These are phyloP conservation scores for Aspergillus neotritici DNA, from an alignment of 2,329 filamentous ascomycete genomes.

Conservation along the genomic window DNA sequence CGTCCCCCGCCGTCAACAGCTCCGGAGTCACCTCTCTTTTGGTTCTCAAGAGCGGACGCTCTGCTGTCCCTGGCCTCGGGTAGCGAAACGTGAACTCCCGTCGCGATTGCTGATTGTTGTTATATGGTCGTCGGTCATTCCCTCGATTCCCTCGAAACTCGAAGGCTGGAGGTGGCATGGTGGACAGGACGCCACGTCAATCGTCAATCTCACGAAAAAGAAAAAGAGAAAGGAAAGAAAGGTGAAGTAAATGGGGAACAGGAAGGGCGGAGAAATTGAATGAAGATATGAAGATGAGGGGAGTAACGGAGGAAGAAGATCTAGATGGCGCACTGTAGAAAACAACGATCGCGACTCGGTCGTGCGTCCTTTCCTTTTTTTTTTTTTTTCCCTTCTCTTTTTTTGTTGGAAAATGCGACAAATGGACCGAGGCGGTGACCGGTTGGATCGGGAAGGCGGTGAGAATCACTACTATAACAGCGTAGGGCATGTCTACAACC, in stretches of 20 bases:
- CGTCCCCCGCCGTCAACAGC: slow-evolving; percentile 23
- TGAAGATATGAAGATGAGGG: neutral
- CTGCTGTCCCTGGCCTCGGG: slow-evolving; percentile 29
- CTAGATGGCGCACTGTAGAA: no score
- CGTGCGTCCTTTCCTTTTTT: neutral
- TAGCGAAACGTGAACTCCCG: slow-evolving; percentile 41
- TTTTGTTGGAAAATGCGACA: slow-evolving; percentile 1
- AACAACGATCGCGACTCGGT: no score
- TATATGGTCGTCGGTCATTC: slow-evolving; percentile 18
- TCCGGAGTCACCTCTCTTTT: slow-evolving; percentile 35
- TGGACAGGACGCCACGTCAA: neutral
- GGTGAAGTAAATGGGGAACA: neutral
- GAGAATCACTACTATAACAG: neutral
- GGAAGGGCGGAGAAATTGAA: neutral
- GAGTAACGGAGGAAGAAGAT: no score
- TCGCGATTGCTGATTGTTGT: slow-evolving; percentile 12
- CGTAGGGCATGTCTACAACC: no score
- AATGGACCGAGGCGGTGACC: neutral
- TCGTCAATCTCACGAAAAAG: neutral
- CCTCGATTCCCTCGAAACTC: slow-evolving; percentile 29
- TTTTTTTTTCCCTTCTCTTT: slow-evolving; percentile 4
- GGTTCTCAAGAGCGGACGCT: slow-evolving; percentile 33
- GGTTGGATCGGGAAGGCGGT: slow-evolving; percentile 11
- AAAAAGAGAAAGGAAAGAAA: neutral
- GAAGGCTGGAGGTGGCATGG: slow-evolving; percentile 24